Conservation (phyloP, 164 flowering plant genomes). For the Annona cherimola region DNA sequence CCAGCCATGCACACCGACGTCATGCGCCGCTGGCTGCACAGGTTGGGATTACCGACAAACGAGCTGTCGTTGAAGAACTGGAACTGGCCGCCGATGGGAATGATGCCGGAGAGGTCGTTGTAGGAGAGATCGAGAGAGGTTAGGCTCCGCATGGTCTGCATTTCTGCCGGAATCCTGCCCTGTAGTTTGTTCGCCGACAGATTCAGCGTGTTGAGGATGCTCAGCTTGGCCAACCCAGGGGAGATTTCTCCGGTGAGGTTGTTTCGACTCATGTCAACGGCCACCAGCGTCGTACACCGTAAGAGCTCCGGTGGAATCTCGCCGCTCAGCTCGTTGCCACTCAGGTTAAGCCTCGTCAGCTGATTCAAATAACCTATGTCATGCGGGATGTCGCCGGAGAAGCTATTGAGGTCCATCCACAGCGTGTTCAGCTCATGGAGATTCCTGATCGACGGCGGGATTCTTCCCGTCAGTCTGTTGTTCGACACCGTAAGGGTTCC, state of each 20-base stretch:
- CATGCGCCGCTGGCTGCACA: constrained; percentile 37
- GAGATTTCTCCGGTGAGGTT: constrained; percentile 54
- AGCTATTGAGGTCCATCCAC: constrained; percentile 41
- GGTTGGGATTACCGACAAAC: constrained; percentile 66
- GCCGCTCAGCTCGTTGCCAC: constrained; percentile 53
- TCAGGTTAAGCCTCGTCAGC: constrained; percentile 40
- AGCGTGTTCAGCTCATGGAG: constrained; percentile 34
- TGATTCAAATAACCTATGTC: constrained; percentile 38
- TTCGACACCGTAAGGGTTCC: constrained; percentile 40
- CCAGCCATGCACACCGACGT: not conserved
- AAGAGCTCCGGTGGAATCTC: constrained; percentile 46
- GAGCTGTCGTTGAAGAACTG: constrained; percentile 47
- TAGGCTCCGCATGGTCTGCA: constrained; percentile 54
- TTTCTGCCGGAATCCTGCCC: constrained; percentile 57
- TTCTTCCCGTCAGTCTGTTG: constrained; percentile 54
- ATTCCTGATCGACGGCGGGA: constrained; percentile 56
- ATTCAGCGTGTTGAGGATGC: constrained; percentile 41
- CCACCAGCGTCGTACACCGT: constrained; percentile 28
- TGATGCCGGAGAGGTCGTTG: constrained; percentile 54
- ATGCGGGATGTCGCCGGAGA: constrained; percentile 55
- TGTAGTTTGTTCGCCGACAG: constrained; percentile 51
- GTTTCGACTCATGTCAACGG: constrained; percentile 65
- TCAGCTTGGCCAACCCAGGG: constrained; percentile 26
- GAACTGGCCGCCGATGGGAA: constrained; percentile 67
- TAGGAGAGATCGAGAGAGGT: constrained; percentile 62